Conservation (phyloP, 2,329 filamentous ascomycete species). For the Fusarium guadeloupense region DNA sequence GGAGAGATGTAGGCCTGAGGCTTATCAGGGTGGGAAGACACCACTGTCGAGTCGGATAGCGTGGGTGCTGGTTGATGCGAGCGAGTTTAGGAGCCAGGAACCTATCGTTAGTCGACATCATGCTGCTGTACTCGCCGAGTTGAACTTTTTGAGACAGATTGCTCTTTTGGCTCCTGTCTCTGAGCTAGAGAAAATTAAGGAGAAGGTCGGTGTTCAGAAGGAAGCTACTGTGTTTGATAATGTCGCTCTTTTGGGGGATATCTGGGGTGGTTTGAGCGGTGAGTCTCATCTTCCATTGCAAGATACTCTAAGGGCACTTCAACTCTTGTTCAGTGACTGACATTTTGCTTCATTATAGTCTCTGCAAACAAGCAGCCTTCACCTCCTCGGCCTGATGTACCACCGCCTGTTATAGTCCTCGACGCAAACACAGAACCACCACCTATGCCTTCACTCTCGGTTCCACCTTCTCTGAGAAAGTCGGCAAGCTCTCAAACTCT, state of each 20-base stretch:
- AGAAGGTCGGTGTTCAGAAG: neutral
- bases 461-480: neutral
- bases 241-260: conserved; percentile 30
- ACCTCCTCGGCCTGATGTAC: neutral
- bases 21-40: conserved; percentile 25
- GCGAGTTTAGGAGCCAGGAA: conserved; percentile 41
- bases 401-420: neutral
- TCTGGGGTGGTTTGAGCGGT: conserved; percentile 18
- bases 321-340: no score
- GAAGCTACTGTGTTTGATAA: conserved; percentile 23
- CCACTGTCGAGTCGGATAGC: conserved; percentile 33
- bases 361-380: neutral
- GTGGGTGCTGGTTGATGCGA: conserved; percentile 41
- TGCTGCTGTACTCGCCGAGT: conserved; percentile 43
- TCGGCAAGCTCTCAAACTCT: conserved; percentile 3
- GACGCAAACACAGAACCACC: neutral
- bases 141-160: conserved; percentile 42
- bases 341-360: no score
- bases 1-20: conserved; percentile 43
- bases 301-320: no score
- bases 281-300: neutral
- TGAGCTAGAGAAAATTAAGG: neutral
- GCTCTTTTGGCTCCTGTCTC: conserved; percentile 21
- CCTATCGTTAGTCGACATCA: conserved; percentile 43
- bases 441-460: neutral